Conservation (phyloP, 805 yeast genomes). For the Ogataea pini region DNA sequence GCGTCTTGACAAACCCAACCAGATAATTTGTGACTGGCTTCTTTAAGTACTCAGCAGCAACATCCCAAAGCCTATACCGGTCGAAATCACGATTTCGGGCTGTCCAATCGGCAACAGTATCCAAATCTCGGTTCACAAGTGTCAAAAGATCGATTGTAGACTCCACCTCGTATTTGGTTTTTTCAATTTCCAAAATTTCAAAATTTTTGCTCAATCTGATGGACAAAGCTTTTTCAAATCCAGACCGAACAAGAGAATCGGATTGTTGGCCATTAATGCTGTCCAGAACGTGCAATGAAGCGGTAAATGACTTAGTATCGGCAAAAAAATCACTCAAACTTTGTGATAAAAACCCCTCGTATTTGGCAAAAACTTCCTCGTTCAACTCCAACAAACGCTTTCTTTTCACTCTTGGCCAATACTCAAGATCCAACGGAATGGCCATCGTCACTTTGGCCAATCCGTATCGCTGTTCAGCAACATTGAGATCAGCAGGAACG, state of each 20-base stretch:
- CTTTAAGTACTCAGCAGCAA: slow-evolving; percentile 20
- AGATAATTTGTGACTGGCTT: slow-evolving; percentile 24
- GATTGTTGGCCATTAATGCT: slow-evolving; percentile 20
- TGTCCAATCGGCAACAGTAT: slow-evolving; percentile 29
- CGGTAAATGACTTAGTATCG: slow-evolving; percentile 24
- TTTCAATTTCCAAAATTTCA: slow-evolving; percentile 16
- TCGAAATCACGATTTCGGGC: slow-evolving; percentile 25
- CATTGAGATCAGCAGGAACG: slow-evolving; percentile 20
- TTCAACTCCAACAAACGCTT: slow-evolving; percentile 16
- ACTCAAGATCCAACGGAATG: slow-evolving; percentile 22
- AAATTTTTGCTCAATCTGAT: slow-evolving; percentile 15
- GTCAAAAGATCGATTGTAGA: slow-evolving; percentile 21
- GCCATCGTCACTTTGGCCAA: slow-evolving; percentile 30
- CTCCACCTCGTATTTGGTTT: slow-evolving; percentile 17
- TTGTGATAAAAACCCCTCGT: slow-evolving; percentile 11
- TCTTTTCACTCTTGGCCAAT: slow-evolving; percentile 30
- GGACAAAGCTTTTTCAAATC: slow-evolving; percentile 12
- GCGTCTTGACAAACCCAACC: slow-evolving; percentile 19
- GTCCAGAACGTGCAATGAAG: slow-evolving; percentile 23
- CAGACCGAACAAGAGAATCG: slow-evolving; percentile 14
- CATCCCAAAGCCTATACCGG: slow-evolving; percentile 21
- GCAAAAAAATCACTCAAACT: slow-evolving; percentile 22
- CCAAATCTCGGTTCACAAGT: slow-evolving; percentile 25
- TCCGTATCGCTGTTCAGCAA: slow-evolving; percentile 25
- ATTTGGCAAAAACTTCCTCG: slow-evolving; percentile 18